Evolutionary conservation across 2,329 filamentous ascomycete species (phyloP).

Genomic region (Colletotrichum chrysophilum): DNA sequence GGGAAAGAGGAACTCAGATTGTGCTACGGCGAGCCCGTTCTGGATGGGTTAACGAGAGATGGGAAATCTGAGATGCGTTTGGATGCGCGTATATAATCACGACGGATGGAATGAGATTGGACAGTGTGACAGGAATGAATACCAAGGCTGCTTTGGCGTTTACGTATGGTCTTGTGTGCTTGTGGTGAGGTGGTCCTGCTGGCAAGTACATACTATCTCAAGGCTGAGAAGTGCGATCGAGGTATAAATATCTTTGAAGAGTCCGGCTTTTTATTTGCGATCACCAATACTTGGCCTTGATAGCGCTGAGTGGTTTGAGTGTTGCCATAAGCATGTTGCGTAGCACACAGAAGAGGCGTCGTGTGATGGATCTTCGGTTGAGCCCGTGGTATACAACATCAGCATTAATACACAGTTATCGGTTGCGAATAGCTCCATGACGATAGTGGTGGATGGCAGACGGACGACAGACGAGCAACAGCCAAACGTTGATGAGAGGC

Average conservation of each 20-base stretch:
- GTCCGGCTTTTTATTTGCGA: neutral
- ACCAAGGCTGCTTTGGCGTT: neutral
- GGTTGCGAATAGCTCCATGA: neutral
- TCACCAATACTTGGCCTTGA: neutral
- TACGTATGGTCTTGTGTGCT: neutral
- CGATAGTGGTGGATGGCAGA: neutral
- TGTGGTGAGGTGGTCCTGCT: too few species aligned
- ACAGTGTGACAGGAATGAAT: neutral
- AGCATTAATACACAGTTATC: too few species aligned
- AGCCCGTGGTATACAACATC: neutral
- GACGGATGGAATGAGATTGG: neutral
- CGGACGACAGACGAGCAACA: too few species aligned
- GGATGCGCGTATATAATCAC: neutral
- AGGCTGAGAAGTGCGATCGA: neutral
- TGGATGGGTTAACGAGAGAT: neutral
- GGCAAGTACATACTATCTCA: neutral
- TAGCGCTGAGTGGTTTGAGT: neutral
- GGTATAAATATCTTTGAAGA: neutral
- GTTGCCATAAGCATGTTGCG: neutral
- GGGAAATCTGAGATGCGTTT: neutral
- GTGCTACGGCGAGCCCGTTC: neutral
- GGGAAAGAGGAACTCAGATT: neutral
- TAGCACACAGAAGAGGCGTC: neutral
- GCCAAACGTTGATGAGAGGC: neutral
- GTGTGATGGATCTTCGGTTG: rapidly evolving